Evolutionary conservation across 129 eudicot species (phyloP), one percentile per base, ranked within the genome.

Genomic region (Artemisia tridentata): DNA sequence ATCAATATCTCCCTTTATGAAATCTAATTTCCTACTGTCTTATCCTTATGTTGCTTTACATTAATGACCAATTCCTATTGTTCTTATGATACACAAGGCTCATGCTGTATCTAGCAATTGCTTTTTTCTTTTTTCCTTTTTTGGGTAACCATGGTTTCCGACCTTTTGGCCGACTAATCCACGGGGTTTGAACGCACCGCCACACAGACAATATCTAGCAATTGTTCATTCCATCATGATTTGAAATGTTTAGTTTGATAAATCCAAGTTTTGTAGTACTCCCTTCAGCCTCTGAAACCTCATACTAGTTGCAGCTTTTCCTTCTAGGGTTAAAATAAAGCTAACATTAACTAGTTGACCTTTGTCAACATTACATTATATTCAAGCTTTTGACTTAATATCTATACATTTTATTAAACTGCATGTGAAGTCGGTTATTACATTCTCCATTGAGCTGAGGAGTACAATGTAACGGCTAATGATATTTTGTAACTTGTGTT

Each of bases 241-340:
- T 51, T 51, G 7, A 12, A 10, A 4, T 16, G 17, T 16, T 51
- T 9, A 15, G 8, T 58, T 13, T 20, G 41, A 31, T 58, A 21
- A 12, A 58, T 58, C 4, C 27, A 14, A 58, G 9, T 41, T 20
- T 14, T 54, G 65, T 19, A 43, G 10, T 14, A 21, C 38, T 17
- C 19, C 61, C 52, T 34, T 59, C 16, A n/a, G 41, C 63, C 49
- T 52, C 48, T 68, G 31, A 68, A 66, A 29, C 72, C 55, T 65
- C 34, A 45, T 65, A 18, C 34, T 38, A 38, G 51, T 53, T 54
- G 34, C 53, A 16, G 58, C 55, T 19, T 71, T 56, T 56, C 52
- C 66, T 46, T n/a, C 27, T 27, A 45, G 56, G 46, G 29, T 38
- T 45, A 48, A n/a, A 23, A 19, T 2, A 12, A 58, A 58, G 25